phyloP scores from a whole-genome alignment of 345 rosid species.

The Salix brachista region DNA sequence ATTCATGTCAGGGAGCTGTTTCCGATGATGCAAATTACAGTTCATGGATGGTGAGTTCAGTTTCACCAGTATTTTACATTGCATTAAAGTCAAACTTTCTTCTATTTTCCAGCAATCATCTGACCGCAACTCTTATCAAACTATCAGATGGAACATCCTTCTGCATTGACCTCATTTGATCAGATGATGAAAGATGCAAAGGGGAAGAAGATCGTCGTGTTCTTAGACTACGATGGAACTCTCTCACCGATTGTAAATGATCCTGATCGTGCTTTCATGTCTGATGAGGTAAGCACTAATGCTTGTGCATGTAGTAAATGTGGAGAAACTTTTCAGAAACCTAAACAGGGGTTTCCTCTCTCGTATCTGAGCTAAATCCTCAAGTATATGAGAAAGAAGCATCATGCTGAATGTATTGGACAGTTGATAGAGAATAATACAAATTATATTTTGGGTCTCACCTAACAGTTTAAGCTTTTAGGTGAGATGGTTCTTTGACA shows the following conservation, averaged over 20 bases:
- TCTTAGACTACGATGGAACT: constrained; percentile 72
- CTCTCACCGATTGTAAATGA: constrained; percentile 66
- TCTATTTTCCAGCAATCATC: background rate
- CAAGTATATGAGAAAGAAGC: background rate
- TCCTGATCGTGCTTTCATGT: constrained; percentile 60
- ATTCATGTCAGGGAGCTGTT: background rate
- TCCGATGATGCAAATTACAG: constrained; percentile 20
- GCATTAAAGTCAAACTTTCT: background rate
- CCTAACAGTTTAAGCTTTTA: no score
- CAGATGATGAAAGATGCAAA: constrained; percentile 42
- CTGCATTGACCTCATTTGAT: constrained; percentile 46
- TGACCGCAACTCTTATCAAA: background rate
- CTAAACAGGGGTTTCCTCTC: background rate
- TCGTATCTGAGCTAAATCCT: background rate
- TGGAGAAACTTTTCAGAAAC: background rate
- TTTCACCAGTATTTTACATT: background rate
- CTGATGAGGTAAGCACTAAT: constrained; percentile 41
- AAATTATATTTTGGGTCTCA: no score
- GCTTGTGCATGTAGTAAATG: background rate
- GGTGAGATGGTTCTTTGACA: no score
- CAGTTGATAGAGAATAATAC: no score
- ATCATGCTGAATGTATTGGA: background rate
- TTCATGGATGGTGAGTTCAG: constrained; percentile 40
- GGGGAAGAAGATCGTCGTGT: constrained; percentile 48
- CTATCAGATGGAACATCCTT: constrained; percentile 48